Base-by-base conservation (phyloP, 169 alveolate genomes). In the Cryptosporidium sp. region DNA sequence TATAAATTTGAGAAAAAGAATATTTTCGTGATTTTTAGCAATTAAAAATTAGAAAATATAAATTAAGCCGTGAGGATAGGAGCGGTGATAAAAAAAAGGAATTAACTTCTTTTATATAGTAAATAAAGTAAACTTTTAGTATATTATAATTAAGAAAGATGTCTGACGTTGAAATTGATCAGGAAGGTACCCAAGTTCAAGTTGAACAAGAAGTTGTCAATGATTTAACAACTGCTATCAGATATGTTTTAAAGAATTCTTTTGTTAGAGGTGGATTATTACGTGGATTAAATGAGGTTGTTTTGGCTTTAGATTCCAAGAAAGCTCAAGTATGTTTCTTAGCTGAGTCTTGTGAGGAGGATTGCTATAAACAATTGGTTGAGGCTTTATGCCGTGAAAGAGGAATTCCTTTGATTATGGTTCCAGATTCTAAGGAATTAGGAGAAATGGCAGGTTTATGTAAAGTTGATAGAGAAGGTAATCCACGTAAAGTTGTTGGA, bases 401-500 rank as follows among this genome's bases (percentile, higher is more conserved):
- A 94, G 92, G 94, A 58, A 96, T 97, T 53, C 99, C 99, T 3
- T 91, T 97, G 84, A 93, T 97, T 68, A 96, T 94, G 85, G 96
- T 98, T 65, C 98, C 96, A 4, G 98, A 96, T 93, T 95, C 98
- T 93, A 94, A 95, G 93, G 97, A 96, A 33, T 94, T 98, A 86
- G 99, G 99, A 70, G 97, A 97, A 93, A 97, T 99, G 99, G 97
- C 98, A 70, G 99, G 99, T 52, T 97, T 96, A 62, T 98, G 97
- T 97, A 96, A 96, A 92, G 94, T 96, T 91, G 99, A 97, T 95
- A 94, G 95, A 85, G 97, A 96, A 84, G 99, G 98, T 65, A 93
- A 89, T 67, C 97, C 98, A 56, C 95, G 99, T 84, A 97, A 97
- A 93, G 95, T 98, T 87, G 98, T 97, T 44, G 99, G 99, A 33